Conservation (phyloP, 306 rosid genomes). For the Gastrolobium bilobum region DNA sequence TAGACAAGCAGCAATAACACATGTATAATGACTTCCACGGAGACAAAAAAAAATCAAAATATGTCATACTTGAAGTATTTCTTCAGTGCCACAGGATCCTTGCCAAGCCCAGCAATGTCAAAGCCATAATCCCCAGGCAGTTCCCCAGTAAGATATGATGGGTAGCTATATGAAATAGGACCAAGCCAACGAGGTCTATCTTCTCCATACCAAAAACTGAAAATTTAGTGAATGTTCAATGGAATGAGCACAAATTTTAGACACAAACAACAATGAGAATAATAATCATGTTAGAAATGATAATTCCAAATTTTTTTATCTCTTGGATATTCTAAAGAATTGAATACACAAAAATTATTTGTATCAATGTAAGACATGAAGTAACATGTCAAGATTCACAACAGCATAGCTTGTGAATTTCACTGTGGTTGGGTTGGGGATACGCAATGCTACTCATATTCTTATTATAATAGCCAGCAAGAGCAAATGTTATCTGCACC, state of each 20-base stretch:
- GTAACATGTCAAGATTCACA: slow-evolving; percentile 17
- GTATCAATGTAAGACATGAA: neutral
- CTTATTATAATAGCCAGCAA: neutral
- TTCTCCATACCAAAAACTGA: slow-evolving; percentile 91
- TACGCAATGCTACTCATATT: neutral
- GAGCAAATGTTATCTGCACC: neutral
- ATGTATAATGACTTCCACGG: slow-evolving; percentile 15
- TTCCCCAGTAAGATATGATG: slow-evolving; percentile 82
- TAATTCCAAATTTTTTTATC: slow-evolving; percentile 1
- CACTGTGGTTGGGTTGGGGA: neutral
- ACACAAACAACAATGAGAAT: slow-evolving; percentile 11
- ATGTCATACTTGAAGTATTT: slow-evolving; percentile 80
- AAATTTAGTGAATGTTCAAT: slow-evolving; percentile 21
- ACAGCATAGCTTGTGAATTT: slow-evolving; percentile 20
- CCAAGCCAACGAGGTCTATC: slow-evolving; percentile 96
- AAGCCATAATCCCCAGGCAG: slow-evolving; percentile 95
- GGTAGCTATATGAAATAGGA: slow-evolving; percentile 85
- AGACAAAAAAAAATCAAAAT: slow-evolving; percentile 3
- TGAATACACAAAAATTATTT: neutral
- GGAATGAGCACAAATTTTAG: slow-evolving; percentile 26
- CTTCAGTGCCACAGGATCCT: slow-evolving; percentile 75
- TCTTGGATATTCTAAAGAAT: neutral
- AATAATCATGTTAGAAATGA: neutral
- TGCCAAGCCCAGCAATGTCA: slow-evolving; percentile 79
- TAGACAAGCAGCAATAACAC: slow-evolving; percentile 40